Evolutionary conservation across 2,329 filamentous ascomycete species (phyloP).

Genomic region (Moelleriella libera): DNA sequence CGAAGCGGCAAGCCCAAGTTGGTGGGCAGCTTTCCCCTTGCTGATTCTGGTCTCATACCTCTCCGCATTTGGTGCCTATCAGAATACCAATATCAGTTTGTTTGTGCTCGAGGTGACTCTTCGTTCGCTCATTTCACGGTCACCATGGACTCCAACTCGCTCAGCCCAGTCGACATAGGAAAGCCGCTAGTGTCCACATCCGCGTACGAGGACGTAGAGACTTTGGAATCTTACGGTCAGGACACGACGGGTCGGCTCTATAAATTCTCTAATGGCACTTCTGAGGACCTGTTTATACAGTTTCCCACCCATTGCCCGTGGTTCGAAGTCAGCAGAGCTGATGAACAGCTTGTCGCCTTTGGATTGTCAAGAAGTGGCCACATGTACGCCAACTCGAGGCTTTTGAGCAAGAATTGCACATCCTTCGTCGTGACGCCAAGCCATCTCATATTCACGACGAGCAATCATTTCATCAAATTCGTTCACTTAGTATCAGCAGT

Average conservation of each 20-base stretch:
- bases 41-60: conserved; percentile 11
- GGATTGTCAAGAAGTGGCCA: conserved; percentile 65
- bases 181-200: conserved; percentile 15
- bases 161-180: conserved; percentile 8
- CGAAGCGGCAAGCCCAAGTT: conserved; percentile 30
- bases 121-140: conserved; percentile 11
- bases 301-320: conserved; percentile 37
- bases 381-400: conserved; percentile 61
- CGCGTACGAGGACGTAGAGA: conserved; percentile 15
- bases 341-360: conserved; percentile 30
- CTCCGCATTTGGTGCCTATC: conserved; percentile 18
- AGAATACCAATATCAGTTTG: conserved; percentile 14
- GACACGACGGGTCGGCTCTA: conserved; percentile 31
- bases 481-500: conserved; percentile 56
- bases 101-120: conserved; percentile 15
- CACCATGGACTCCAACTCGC: conserved; percentile 5
- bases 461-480: conserved; percentile 86
- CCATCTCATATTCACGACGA: conserved; percentile 86
- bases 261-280: conserved; percentile 16
- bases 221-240: conserved; percentile 26
- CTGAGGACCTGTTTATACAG: conserved; percentile 19
- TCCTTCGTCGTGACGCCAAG: conserved; percentile 72
- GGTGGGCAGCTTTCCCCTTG: conserved; percentile 23
- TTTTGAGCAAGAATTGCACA: conserved; percentile 76
- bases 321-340: conserved; percentile 31